Evolutionary conservation across 1,284 basidiomycete species (phyloP), one percentile per base, ranked within the genome.

Genomic region (Acaromyces ingoldii): DNA sequence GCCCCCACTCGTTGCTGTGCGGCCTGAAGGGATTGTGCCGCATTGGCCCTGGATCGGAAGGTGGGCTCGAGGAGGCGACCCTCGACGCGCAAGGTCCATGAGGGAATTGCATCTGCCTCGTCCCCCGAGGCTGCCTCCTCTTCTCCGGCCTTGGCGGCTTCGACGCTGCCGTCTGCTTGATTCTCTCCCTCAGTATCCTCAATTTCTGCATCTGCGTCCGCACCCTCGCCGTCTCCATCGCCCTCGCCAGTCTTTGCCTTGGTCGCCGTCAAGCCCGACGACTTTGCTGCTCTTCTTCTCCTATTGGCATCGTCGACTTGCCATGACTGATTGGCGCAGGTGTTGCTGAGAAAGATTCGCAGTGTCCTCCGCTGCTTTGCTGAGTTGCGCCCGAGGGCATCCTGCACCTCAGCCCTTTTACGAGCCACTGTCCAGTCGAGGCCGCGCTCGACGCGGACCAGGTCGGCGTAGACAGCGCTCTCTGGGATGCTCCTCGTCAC

Each of bases 371-470:
- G 58, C 55, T 78, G 79, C 60, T 76, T 73, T n/a, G n/a, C n/a
- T 5, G 77, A 70, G 6, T 78, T 76, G 55, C 77, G 59, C 41
- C 63, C 63, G 49, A 72, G 53, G 3, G 62, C 62, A 28, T 75
- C 72, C 34, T 63, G 64, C 7, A 75, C 84, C 72, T 97, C 93
- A 10, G 88, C 87, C 61, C 83, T 84, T 76, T 95, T 95, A 62
- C 93, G 81, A 63, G 85, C 84, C 77, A 95, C 85, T 4, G 89
- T 93, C 93, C 93, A 97, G 77, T 97, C 92, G 9, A 97, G 80
- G 74, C 87, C 88, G 58, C 87, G 82, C 76, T 96, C 92, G 81
- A 90, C 87, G 56, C 88, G 85, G 41, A 92, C 79, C 28, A 97
- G 80, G 67, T 88, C 84, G 53, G 84, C 82, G 76, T 96, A 97